Evolutionary conservation across 2,329 filamentous ascomycete genomes (phyloP).

Genomic region (Didymella lethalis): DNA sequence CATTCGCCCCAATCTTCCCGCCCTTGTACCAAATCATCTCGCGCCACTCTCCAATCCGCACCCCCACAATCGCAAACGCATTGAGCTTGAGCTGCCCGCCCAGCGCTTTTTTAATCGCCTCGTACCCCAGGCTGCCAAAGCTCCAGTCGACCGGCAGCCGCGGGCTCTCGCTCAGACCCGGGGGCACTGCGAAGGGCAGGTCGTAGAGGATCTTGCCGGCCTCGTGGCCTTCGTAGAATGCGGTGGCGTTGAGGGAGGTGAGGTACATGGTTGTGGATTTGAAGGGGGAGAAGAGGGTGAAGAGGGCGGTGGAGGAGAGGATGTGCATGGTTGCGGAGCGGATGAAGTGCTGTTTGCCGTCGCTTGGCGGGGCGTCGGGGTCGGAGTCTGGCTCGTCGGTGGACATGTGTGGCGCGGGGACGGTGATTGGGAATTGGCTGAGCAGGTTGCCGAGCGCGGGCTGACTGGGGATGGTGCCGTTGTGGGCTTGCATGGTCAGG

Average conservation of each 20-base stretch:
- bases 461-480: constrained; percentile 74
- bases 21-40: constrained; percentile 65
- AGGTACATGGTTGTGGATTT: constrained; percentile 76
- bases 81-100: constrained; percentile 82
- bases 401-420: constrained; percentile 72
- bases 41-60: constrained; percentile 77
- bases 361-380: constrained; percentile 40
- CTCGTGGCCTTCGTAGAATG: constrained; percentile 81
- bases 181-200: constrained; percentile 76
- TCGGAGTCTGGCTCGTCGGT: constrained; percentile 60
- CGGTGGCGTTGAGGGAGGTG: constrained; percentile 81
- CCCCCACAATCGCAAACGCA: constrained; percentile 76
- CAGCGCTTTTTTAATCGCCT: constrained; percentile 78
- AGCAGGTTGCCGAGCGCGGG: constrained; percentile 77
- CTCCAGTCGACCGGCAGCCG: constrained; percentile 83
- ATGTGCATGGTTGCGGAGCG: constrained; percentile 85
- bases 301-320: constrained; percentile 83
- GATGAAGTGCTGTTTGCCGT: constrained; percentile 70
- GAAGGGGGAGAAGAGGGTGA: constrained; percentile 82
- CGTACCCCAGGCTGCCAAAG: constrained; percentile 79
- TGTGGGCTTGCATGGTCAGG: constrained; percentile 75
- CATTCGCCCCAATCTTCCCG: constrained; percentile 56
- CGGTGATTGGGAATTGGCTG: constrained; percentile 72
- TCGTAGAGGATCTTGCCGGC: constrained; percentile 81
- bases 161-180: constrained; percentile 76